Evolutionary conservation across 306 rosid genomes (phyloP).

Genomic region (Glycine latifolia): DNA sequence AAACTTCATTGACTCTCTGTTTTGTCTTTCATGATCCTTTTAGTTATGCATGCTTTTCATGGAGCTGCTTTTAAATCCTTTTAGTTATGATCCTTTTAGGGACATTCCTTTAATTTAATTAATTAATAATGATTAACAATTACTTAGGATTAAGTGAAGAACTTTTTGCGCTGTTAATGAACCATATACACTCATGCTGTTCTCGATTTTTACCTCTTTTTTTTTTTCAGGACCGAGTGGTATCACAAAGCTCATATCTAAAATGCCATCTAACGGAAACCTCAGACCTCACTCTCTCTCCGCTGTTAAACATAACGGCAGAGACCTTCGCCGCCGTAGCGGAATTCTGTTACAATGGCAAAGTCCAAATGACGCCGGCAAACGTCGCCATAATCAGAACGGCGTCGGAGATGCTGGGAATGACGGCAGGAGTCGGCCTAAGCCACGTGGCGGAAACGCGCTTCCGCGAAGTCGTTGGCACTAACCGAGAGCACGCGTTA

Average conservation of each 20-base stretch:
- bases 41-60: neutral
- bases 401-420: conserved; percentile 70
- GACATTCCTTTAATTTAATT: conserved; percentile 37
- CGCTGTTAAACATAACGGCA: no score
- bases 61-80: conserved; percentile 16
- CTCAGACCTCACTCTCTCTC: conserved; percentile 54
- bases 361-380: conserved; percentile 60
- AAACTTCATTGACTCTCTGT: neutral
- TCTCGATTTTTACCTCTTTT: conserved; percentile 23
- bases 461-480: conserved; percentile 55
- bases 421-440: conserved; percentile 59
- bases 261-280: conserved; percentile 59
- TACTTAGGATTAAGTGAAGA: conserved; percentile 36
- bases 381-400: conserved; percentile 66
- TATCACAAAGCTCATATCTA: conserved; percentile 64
- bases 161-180: conserved; percentile 38
- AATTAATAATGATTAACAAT: neutral
- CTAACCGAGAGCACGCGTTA: conserved; percentile 48
- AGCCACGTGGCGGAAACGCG: conserved; percentile 55
- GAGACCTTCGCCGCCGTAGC: conserved; percentile 47
- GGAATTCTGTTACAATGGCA: conserved; percentile 66
- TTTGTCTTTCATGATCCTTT: conserved; percentile 11
- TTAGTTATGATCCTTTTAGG: no score
- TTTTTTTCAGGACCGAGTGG: conserved; percentile 60
- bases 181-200: conserved; percentile 24